Base-by-base conservation (phyloP, 2,329 filamentous ascomycete genomes). In the Periconia sp. region DNA sequence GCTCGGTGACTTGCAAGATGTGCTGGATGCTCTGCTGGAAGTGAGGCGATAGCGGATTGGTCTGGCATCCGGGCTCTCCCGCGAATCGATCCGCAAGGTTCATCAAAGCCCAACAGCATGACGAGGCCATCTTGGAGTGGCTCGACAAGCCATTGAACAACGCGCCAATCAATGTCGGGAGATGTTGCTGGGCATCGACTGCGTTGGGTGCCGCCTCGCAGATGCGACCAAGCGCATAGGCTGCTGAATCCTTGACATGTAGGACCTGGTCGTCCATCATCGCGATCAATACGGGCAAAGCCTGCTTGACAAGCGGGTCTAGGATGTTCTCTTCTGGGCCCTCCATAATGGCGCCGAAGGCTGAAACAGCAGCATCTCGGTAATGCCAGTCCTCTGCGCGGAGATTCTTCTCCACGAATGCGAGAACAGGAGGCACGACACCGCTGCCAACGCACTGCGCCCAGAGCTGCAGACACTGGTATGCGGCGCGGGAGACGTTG, bases 31-130 rank as follows among this genome's bases (percentile, higher is more conserved):
- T 96, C 62, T 92, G 84, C 73, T 96, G 87, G 77, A 99, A 99
- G 75, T 96, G 90, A 50, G 86, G 84, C 2, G 92, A 95, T 36
- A 99, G 79, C 30, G 90, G 82, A 75, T 97, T 99, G 35, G 79
- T 79, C 60, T 86, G 78, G 48, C 86, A 87, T 36, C 89, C 89
- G 42, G 86, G 81, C 41, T 96, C 92, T 44, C 91, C 90, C 21
- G 91, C 89, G 68, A 97, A 99, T 49, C 92, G 87, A 68, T 99
- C 94, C 9, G 94, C 92, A 66, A 99, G 77, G 74, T 97, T 99
- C 89, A 99, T 97, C 56, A 99, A 77, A 22, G 94, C 92, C 94
- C 95, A 96, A 77, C 94, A 99, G 84, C 94, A 97, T 21, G 94
- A 99, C 41, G 90, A 86, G 22, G 92, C 94, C 86, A 99, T 99